A percentile compares a stretch with the other conserved stretches of the same genome.
Evolutionary conservation across 2,329 filamentous ascomycete species (phyloP).

Genomic region (Fusarium pseudoanthophilum): DNA sequence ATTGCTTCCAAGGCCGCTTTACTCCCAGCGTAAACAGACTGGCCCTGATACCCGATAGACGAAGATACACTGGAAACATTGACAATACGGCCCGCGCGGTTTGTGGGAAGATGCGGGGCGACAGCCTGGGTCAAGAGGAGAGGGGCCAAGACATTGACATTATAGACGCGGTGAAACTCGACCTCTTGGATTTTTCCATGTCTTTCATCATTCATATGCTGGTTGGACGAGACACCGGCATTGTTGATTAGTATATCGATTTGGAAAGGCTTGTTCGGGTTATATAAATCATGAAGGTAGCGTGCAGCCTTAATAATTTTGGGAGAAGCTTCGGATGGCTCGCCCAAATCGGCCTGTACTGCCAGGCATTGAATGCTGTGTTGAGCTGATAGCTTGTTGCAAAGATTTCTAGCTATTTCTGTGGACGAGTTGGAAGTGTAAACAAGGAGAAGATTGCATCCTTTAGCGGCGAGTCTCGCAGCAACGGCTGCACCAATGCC

Average conservation of each 20-base stretch:
- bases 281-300: constrained; percentile 43
- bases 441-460: constrained; percentile 67
- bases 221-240: constrained; percentile 77
- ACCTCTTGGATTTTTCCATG: constrained; percentile 63
- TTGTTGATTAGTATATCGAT: constrained; percentile 92
- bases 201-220: constrained; percentile 65
- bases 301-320: constrained; percentile 47
- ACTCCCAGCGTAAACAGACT: constrained; percentile 67
- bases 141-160: constrained; percentile 84
- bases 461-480: constrained; percentile 68
- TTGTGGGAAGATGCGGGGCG: constrained; percentile 72
- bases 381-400: constrained; percentile 56
- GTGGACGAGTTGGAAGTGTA: constrained; percentile 68
- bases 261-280: constrained; percentile 40
- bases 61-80: constrained; percentile 66
- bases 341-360: constrained; percentile 47
- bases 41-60: constrained; percentile 63
- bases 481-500: constrained; percentile 71
- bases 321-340: constrained; percentile 39
- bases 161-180: constrained; percentile 78
- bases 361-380: constrained; percentile 51
- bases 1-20: constrained; percentile 70
- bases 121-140: constrained; percentile 81
- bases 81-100: constrained; percentile 71
- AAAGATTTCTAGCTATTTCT: constrained; percentile 58